phyloP scores from a whole-genome alignment of 345 rosid genomes.

The Eucalyptus leucophloia region DNA sequence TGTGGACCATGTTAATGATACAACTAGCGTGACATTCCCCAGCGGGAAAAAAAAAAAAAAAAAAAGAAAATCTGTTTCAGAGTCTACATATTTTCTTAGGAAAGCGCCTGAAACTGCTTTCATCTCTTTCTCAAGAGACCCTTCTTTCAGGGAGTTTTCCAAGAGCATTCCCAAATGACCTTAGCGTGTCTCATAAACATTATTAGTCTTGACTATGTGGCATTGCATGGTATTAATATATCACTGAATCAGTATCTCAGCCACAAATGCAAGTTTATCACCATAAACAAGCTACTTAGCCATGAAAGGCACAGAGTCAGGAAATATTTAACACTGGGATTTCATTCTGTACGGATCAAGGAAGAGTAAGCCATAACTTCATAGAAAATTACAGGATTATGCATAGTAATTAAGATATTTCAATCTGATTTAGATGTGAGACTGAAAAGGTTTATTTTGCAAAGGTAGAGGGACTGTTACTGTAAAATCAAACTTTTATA shows the following conservation, averaged over 20 bases:
- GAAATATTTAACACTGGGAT: neutral
- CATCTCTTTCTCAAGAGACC: neutral
- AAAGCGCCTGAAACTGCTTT: neutral
- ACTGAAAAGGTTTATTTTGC: neutral
- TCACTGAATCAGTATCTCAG: neutral
- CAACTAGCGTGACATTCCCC: neutral
- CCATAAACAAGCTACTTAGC: neutral
- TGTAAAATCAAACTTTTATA: neutral
- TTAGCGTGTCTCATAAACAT: neutral
- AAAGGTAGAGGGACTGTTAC: neutral
- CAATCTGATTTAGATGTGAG: neutral
- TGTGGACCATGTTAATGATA: neutral
- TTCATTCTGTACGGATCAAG: neutral
- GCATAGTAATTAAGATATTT: neutral
- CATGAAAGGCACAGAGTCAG: neutral
- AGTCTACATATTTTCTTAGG: neutral
- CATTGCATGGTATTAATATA: neutral
- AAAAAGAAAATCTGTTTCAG: neutral
- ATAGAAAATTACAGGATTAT: neutral
- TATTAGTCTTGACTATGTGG: neutral
- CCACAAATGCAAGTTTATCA: neutral
- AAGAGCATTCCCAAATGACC: neutral
- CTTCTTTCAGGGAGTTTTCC: neutral
- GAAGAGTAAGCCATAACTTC: neutral
- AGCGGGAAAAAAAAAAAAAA: neutral